Evolutionary conservation across 1,284 basidiomycete species (phyloP).

Genomic region (Tilletia caries): DNA sequence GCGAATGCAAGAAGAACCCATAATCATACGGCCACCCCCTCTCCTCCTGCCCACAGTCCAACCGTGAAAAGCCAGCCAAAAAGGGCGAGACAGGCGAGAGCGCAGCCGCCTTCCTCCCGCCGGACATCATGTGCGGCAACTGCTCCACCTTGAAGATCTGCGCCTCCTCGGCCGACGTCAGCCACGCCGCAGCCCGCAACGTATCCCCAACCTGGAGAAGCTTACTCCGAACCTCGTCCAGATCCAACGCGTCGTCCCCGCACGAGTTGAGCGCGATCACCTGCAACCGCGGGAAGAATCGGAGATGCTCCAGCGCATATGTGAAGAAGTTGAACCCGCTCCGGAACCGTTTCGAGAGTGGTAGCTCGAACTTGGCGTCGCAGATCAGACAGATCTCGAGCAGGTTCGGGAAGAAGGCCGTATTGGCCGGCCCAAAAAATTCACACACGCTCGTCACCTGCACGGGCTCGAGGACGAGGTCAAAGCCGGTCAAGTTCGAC

Average conservation of each 20-base stretch:
- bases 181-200: background rate
- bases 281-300: background rate
- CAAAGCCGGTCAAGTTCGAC: background rate
- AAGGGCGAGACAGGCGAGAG: background rate
- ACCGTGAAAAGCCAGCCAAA: background rate
- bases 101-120: background rate
- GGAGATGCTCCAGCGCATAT: constrained; percentile 4
- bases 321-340: background rate
- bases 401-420: background rate
- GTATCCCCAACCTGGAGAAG: background rate
- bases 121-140: background rate
- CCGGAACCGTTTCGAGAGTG: background rate
- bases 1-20: constrained; percentile 6
- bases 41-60: constrained; percentile 8
- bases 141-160: constrained; percentile 2
- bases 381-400: constrained; percentile 5
- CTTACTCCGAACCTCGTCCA: background rate
- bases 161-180: background rate
- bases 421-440: background rate
- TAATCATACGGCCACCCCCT: constrained; percentile 3
- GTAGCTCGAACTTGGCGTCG: background rate
- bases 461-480: background rate
- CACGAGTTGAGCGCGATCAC: constrained; percentile 6
- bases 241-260: background rate
- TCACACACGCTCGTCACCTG: background rate